phyloP scores from a whole-genome alignment of 1,139 yeast genomes.

The Arxiozyma slooffiae region DNA sequence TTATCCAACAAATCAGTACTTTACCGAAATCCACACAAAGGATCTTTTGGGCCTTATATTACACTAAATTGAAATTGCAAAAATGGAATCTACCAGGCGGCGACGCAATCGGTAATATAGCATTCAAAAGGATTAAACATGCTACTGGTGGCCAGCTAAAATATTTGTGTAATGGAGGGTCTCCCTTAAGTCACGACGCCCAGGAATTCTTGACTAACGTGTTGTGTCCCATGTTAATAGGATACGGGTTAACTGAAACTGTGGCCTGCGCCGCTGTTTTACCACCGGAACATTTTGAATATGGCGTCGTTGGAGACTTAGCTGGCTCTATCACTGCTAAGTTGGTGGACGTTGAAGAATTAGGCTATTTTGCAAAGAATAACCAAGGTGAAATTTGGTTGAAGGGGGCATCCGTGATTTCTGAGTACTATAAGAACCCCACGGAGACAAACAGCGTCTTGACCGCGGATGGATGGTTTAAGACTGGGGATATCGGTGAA shows the following conservation, averaged over 20 bases:
- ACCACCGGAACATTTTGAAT: conserved; percentile 55
- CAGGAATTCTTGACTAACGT: conserved; percentile 70
- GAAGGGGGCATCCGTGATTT: conserved; percentile 61
- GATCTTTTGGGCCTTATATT: conserved; percentile 82
- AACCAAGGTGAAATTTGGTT: conserved; percentile 89
- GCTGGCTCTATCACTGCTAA: conserved; percentile 79
- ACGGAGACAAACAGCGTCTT: conserved; percentile 73
- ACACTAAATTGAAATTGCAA: conserved; percentile 54
- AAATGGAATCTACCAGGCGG: conserved; percentile 67
- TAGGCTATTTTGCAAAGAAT: conserved; percentile 84
- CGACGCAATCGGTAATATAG: conserved; percentile 49
- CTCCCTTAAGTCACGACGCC: conserved; percentile 48
- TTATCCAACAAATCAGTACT: conserved; percentile 60
- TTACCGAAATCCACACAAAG: conserved; percentile 63
- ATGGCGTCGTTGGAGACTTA: conserved; percentile 72
- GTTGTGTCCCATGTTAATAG: conserved; percentile 82
- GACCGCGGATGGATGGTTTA: conserved; percentile 76
- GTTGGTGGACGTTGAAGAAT: conserved; percentile 83
- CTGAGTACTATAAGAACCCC: conserved; percentile 74
- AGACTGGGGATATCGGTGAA: conserved; percentile 95
- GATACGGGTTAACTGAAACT: conserved; percentile 96
- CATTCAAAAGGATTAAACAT: conserved; percentile 81
- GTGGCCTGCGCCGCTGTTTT: conserved; percentile 76
- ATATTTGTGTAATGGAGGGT: conserved; percentile 81
- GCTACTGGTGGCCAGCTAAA: conserved; percentile 92